Percentiles rank a stretch among this genome's conserved stretches.
Conservation (phyloP, 2,329 filamentous ascomycete species). For the Mycocentrospora acerina region DNA sequence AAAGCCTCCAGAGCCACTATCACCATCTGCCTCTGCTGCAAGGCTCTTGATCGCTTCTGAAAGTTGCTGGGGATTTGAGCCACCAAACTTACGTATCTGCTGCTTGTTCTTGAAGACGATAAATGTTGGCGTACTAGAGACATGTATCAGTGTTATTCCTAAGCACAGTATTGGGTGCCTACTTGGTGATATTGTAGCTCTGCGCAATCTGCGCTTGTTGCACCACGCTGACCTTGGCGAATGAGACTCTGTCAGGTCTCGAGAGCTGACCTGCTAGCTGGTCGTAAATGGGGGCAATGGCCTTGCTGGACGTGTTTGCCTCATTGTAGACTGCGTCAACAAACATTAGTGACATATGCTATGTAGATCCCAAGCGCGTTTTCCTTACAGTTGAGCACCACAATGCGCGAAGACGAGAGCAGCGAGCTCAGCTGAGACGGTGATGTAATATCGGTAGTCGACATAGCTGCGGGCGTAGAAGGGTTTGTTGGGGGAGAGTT, state of each 20-base stretch:
- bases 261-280: constrained; percentile 71
- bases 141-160: constrained; percentile 5
- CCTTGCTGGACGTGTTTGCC: constrained; percentile 82
- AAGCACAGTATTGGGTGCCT: constrained; percentile 30
- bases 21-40: constrained; percentile 61
- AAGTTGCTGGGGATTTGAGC: constrained; percentile 72
- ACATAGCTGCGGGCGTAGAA: constrained; percentile 40
- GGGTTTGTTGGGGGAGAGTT: constrained; percentile 4
- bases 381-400: constrained; percentile 84
- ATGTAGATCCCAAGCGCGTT: constrained; percentile 10
- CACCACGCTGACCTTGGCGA: constrained; percentile 86
- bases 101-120: constrained; percentile 73
- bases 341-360: constrained; percentile 25
- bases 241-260: constrained; percentile 71
- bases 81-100: constrained; percentile 68
- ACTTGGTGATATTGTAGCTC: constrained; percentile 71
- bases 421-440: constrained; percentile 49
- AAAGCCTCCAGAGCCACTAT: constrained; percentile 45
- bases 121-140: constrained; percentile 77
- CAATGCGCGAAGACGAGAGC: constrained; percentile 74
- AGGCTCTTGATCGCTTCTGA: constrained; percentile 71
- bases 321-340: constrained; percentile 73
- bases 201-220: constrained; percentile 70
- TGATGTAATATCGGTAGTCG: constrained; percentile 47
- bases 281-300: constrained; percentile 81